Evolutionary conservation across 1,284 basidiomycete species (phyloP).

Genomic region (Marasmius oreades): DNA sequence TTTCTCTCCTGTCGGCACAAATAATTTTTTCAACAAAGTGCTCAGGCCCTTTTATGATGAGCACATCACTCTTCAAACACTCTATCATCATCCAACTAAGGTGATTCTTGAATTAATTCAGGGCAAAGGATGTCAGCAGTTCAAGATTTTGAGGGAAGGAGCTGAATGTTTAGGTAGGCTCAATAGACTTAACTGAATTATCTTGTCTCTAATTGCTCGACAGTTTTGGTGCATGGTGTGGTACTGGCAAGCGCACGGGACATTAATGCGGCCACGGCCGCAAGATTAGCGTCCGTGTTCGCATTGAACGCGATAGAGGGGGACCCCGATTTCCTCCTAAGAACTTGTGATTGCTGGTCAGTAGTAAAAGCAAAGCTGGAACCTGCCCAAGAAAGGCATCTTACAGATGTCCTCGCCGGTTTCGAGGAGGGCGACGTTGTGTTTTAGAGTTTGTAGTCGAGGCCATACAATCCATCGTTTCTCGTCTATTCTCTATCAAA

Average conservation of each 20-base stretch:
- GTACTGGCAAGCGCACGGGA: slow-evolving; percentile 59
- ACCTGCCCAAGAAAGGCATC: slow-evolving; percentile 1
- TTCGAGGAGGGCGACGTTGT: slow-evolving; percentile 6
- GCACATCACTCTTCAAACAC: slow-evolving; percentile 64
- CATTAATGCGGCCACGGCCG: slow-evolving; percentile 44
- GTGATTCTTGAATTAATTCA: slow-evolving; percentile 69
- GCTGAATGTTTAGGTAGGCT: slow-evolving; percentile 44
- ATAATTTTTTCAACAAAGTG: slow-evolving; percentile 61
- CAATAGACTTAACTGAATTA: neutral
- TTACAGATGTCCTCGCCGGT: slow-evolving; percentile 7
- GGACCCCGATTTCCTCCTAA: slow-evolving; percentile 55
- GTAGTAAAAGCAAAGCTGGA: slow-evolving; percentile 10
- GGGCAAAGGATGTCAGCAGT: slow-evolving; percentile 62
- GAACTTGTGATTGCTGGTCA: slow-evolving; percentile 62
- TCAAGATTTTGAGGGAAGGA: slow-evolving; percentile 51
- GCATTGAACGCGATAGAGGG: slow-evolving; percentile 66
- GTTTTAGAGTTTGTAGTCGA: slow-evolving; percentile 2
- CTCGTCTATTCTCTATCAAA: neutral
- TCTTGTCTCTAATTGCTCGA: slow-evolving; percentile 3
- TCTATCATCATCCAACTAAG: slow-evolving; percentile 72
- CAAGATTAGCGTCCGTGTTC: slow-evolving; percentile 52
- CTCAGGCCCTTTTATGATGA: slow-evolving; percentile 72
- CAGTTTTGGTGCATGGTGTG: slow-evolving; percentile 65
- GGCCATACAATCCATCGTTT: neutral
- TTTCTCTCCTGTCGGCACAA: slow-evolving; percentile 55